These are phyloP conservation scores for Aspergillus sp. DNA, from an alignment of 2,329 filamentous ascomycete species.

Conservation along the genomic window DNA sequence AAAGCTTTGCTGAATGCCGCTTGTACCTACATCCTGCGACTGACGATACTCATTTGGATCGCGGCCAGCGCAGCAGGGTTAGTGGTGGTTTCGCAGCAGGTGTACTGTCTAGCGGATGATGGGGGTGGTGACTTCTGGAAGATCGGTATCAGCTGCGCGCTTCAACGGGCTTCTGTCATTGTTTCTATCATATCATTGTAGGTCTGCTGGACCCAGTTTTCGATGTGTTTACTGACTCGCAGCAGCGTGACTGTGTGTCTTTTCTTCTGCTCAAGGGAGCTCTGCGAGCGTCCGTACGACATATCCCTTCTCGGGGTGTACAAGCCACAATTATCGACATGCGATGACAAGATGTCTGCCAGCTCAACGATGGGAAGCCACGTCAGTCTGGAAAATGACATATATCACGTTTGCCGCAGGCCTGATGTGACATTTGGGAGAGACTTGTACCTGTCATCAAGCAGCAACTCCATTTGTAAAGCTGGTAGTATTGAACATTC, in stretches of 20 bases:
- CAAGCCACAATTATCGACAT: slow-evolving; percentile 22
- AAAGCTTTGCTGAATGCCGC: slow-evolving; percentile 35
- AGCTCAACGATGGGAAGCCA: slow-evolving; percentile 40
- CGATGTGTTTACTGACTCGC: background rate
- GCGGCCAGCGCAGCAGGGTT: slow-evolving; percentile 41
- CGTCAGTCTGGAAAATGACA: slow-evolving; percentile 40
- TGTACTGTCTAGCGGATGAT: slow-evolving; percentile 34
- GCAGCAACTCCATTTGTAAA: slow-evolving; percentile 27
- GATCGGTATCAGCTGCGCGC: slow-evolving; percentile 39
- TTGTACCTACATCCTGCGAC: slow-evolving; percentile 39
- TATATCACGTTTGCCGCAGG: slow-evolving; percentile 40
- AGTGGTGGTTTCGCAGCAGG: slow-evolving; percentile 39
- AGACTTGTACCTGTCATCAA: slow-evolving; percentile 26
- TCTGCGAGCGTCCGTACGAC: slow-evolving; percentile 42
- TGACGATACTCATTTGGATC: slow-evolving; percentile 42
- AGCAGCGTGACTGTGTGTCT: slow-evolving; percentile 38
- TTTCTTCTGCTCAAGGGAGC: slow-evolving; percentile 41
- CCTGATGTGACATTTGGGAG: slow-evolving; percentile 35
- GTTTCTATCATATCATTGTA: slow-evolving; percentile 40
- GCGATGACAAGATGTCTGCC: slow-evolving; percentile 36
- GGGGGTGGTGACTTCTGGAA: slow-evolving; percentile 35
- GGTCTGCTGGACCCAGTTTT: slow-evolving; percentile 11
- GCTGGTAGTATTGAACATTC: slow-evolving; percentile 36
- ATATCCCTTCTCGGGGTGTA: slow-evolving; percentile 42
- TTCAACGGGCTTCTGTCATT: slow-evolving; percentile 38